Conservation (phyloP, 2,329 filamentous ascomycete genomes). For the Neofusicoccum sp. region DNA sequence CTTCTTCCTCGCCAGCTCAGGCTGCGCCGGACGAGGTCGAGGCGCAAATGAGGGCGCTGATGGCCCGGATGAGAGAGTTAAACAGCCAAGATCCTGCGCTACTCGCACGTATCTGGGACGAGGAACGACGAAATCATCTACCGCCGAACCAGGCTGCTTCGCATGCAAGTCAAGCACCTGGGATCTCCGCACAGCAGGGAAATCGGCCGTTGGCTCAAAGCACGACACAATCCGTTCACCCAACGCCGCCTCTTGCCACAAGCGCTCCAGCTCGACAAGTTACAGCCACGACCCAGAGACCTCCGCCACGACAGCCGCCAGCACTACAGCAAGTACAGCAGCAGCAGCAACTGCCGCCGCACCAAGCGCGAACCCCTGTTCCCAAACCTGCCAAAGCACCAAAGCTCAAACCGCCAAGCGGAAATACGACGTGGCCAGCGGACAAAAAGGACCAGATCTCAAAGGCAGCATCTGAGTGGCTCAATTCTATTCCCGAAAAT, state of each 20-base stretch:
- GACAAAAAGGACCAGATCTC: conserved; percentile 56
- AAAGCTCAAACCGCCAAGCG: conserved; percentile 17
- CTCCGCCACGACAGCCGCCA: not conserved
- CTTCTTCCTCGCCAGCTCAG: not conserved
- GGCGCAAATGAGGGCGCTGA: conserved; percentile 56
- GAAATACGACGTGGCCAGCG: conserved; percentile 53
- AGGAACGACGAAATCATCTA: conserved; percentile 49
- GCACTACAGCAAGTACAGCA: not conserved
- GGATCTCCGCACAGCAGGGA: not conserved
- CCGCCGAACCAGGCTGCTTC: not conserved
- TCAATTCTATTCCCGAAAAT: conserved; percentile 49
- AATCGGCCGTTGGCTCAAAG: not conserved
- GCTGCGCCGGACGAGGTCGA: conserved; percentile 33
- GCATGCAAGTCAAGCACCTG: not conserved
- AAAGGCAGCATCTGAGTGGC: conserved; percentile 50
- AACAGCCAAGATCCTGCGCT: conserved; percentile 58
- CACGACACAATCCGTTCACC: not conserved
- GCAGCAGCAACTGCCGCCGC: not conserved
- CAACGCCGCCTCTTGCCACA: not conserved
- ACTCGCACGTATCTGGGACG: conserved; percentile 59
- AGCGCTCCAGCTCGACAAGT: not conserved
- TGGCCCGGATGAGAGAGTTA: conserved; percentile 61
- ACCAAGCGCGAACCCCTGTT: not conserved
- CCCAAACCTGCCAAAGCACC: not conserved
- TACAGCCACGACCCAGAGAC: not conserved